Base-by-base conservation (phyloP, 257 asterid species). In the Salvia splendens region DNA sequence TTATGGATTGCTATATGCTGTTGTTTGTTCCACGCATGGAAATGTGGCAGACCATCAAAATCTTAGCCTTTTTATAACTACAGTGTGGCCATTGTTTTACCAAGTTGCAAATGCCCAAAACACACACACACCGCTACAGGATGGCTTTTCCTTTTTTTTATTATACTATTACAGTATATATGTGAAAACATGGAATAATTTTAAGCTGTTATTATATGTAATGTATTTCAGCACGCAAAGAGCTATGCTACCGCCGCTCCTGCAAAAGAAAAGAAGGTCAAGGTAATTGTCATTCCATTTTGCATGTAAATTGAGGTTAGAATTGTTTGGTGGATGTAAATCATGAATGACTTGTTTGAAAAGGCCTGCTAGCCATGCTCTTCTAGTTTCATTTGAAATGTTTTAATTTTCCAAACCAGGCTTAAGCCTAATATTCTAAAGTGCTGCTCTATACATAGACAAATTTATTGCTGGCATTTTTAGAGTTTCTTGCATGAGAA, bases 221-320 rank as follows among this genome's bases (percentile, higher is more conserved):
- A 35, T 71, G 62, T 33, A 16, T 77, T 73, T 68, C 81, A 87
- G 95, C 67, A 79, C 45, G 61, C 86, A 14, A 87, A 93, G 80
- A 78, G 61, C 75, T 85, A 76, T 74, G 84, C 88, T 1, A 75
- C 78, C 46, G 75, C 56, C 6, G 30, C 96, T 49, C 84, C 86
- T 14, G 59, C 79, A 0, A 87, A 85, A 68, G 84, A 82, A 74
- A 78, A 76, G 78, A 84, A 85, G 69, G 75, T 87, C 49, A 84
- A 87, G 96, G 95, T 85, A 67, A 73, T 42, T 70, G 40, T 68
- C 72, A 38, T 6, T 75, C 36, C 67, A 58, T 49, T 65, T 41
- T 70, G 75, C 69, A 36, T 30, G 68, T 55, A 4, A 20, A 42
- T 28, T 17, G 41, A 42, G n/a, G 7, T 28, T 51, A 60, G n/a